phyloP scores from a whole-genome alignment of 1,284 basidiomycete species.

The Leccinum holopus region DNA sequence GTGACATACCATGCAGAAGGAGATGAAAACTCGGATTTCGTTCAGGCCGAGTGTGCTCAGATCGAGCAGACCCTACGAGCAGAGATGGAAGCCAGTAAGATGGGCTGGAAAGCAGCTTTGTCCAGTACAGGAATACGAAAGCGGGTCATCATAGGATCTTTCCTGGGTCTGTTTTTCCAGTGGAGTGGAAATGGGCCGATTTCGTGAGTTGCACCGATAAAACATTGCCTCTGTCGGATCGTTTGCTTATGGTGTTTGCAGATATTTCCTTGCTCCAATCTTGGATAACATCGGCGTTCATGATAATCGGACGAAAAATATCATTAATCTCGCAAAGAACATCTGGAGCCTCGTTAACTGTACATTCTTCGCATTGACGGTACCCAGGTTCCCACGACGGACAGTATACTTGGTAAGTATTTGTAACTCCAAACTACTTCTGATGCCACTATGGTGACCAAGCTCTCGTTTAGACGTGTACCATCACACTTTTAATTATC shows the following conservation, averaged over 20 bases:
- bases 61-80: neutral
- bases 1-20: constrained; percentile 6
- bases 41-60: neutral
- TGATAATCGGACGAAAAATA: constrained; percentile 11
- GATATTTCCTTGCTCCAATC: constrained; percentile 10
- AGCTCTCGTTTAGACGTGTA: neutral
- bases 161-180: constrained; percentile 48
- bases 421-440: neutral
- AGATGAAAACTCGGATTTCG: neutral
- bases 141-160: constrained; percentile 9
- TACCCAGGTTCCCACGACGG: neutral
- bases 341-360: constrained; percentile 7
- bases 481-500: neutral
- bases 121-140: constrained; percentile 13
- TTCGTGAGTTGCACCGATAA: constrained; percentile 1
- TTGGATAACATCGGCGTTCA: constrained; percentile 19
- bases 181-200: constrained; percentile 32
- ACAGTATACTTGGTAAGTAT: neutral
- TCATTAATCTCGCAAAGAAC: constrained; percentile 8
- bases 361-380: neutral
- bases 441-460: neutral
- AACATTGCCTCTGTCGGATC: neutral
- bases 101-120: neutral
- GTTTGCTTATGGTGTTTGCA: neutral
- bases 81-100: constrained; percentile 2